phyloP scores from a whole-genome alignment of 169 alveolate genomes.

The Babesia bigemina region DNA sequence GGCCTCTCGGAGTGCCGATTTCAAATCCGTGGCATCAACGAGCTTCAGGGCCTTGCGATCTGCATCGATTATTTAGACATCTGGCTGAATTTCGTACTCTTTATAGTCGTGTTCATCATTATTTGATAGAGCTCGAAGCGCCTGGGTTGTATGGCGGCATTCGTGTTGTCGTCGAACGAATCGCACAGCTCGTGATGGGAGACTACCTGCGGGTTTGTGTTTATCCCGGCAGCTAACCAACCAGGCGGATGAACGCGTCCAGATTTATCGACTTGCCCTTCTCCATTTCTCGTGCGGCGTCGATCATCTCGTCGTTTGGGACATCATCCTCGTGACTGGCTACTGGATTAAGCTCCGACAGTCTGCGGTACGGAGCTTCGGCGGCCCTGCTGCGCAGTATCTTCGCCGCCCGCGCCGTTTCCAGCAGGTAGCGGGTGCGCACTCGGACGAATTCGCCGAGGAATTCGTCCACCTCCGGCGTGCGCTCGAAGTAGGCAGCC shows the following conservation, averaged over 20 bases:
- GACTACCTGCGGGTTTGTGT: conserved; percentile 16
- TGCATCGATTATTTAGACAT: background rate
- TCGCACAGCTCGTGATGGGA: conserved; percentile 24
- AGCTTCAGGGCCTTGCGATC: conserved; percentile 39
- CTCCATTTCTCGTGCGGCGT: conserved; percentile 47
- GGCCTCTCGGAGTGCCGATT: conserved; percentile 43
- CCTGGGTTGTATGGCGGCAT: conserved; percentile 13
- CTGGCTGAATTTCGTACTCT: conserved; percentile 11
- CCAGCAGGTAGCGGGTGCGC: conserved; percentile 14
- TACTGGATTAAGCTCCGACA: background rate
- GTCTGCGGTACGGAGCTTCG: background rate
- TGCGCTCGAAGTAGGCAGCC: conserved; percentile 53
- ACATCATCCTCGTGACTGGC: conserved; percentile 7
- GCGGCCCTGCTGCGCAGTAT: background rate
- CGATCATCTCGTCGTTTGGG: conserved; percentile 27
- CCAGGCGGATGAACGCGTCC: conserved; percentile 64
- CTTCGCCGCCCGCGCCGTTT: background rate
- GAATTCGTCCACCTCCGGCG: conserved; percentile 62
- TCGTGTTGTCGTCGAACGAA: background rate
- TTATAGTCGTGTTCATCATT: conserved; percentile 34
- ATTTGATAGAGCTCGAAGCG: conserved; percentile 40
- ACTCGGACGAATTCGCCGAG: conserved; percentile 42
- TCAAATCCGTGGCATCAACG: conserved; percentile 18
- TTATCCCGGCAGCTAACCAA: background rate
- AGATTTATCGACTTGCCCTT: conserved; percentile 44